Evolutionary conservation across 2,329 filamentous ascomycete genomes (phyloP), one percentile per base, ranked within the genome.

Genomic region (Stagonosporopsis rhizophila): DNA sequence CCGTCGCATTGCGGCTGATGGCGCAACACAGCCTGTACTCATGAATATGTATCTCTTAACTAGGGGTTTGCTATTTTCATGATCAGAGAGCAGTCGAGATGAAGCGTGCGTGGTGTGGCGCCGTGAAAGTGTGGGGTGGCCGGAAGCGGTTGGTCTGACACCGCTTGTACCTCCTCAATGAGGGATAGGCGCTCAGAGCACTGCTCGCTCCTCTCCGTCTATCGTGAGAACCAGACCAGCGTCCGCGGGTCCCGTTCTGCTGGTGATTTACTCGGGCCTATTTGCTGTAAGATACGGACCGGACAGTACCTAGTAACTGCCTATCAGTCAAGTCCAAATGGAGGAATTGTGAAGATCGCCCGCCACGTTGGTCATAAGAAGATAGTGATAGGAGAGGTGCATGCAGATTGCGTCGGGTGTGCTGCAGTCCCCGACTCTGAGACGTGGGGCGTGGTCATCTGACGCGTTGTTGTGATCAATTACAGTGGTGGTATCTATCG

Each of bases 141-240:
- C 44, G 44, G 53, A 62, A 56, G 47, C 42, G 56, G 66, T 61
- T 64, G 60, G 58, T 45, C 51, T 64, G 52, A 50, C 47, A 27
- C 66, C 72, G 72, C 66, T 51, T 69, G 70, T 59, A 73, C 71
- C 58, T 74, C 44, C 70, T 66, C n/a, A 48, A 53, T 52, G 27
- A 12, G 49, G 55, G 34, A 52, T 42, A 30, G 35, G 32, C 23
- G 40, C 37, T 45, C 40, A 42, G 23, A 44, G 38, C 39, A 41
- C 41, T 48, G 35, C 25, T 56, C 47, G 38, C 51, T 48, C 52
- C 44, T 42, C 58, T 57, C 46, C 47, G 19, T 48, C 34, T 25
- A 35, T 52, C 41, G 25, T 45, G 35, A 53, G 42, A 30, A 50
- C 37, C 44, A 53, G 41, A 19, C 49, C 45, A 38, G 28, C 23